Conservation (phyloP, 495 filamentous ascomycete species). For the Bacidia rubella region DNA sequence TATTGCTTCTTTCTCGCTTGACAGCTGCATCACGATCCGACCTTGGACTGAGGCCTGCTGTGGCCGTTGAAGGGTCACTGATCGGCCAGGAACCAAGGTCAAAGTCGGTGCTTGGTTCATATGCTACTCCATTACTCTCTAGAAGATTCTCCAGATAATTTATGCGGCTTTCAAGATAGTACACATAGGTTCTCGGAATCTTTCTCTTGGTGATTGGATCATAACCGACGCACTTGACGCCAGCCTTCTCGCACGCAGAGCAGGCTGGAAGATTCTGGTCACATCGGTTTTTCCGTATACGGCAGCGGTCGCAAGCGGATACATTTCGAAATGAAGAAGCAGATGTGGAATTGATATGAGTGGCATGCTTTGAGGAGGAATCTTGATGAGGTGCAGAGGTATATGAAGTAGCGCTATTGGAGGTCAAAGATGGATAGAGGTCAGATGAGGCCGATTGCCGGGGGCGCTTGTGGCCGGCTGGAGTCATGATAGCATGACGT, state of each 20-base stretch:
- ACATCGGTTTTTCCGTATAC: conserved; percentile 85
- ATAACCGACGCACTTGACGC: conserved; percentile 81
- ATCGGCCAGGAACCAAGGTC: conserved; percentile 50
- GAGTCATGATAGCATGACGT: conserved; percentile 9
- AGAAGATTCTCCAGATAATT: conserved; percentile 72
- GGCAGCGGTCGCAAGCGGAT: conserved; percentile 86
- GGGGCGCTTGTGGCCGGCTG: conserved; percentile 12
- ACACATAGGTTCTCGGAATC: conserved; percentile 89
- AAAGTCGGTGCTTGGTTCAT: conserved; percentile 62
- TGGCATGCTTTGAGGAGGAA: background rate
- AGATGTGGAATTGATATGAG: conserved; percentile 12
- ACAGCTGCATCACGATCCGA: conserved; percentile 8
- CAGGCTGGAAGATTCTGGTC: conserved; percentile 86
- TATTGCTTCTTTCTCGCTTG: conserved; percentile 5
- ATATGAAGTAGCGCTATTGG: background rate
- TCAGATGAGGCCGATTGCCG: conserved; percentile 9
- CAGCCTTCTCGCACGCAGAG: conserved; percentile 78
- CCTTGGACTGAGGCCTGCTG: conserved; percentile 3
- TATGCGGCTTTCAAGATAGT: conserved; percentile 79
- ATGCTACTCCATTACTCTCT: conserved; percentile 52
- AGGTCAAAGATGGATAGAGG: conserved; percentile 1
- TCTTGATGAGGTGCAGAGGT: background rate
- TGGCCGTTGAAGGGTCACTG: conserved; percentile 19
- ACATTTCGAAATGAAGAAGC: conserved; percentile 77
- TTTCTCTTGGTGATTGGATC: conserved; percentile 92